Percentiles rank a stretch among this genome's conserved stretches.
Evolutionary conservation across 495 filamentous ascomycete genomes (phyloP).

Genomic region (Chaetomium cochliodes): DNA sequence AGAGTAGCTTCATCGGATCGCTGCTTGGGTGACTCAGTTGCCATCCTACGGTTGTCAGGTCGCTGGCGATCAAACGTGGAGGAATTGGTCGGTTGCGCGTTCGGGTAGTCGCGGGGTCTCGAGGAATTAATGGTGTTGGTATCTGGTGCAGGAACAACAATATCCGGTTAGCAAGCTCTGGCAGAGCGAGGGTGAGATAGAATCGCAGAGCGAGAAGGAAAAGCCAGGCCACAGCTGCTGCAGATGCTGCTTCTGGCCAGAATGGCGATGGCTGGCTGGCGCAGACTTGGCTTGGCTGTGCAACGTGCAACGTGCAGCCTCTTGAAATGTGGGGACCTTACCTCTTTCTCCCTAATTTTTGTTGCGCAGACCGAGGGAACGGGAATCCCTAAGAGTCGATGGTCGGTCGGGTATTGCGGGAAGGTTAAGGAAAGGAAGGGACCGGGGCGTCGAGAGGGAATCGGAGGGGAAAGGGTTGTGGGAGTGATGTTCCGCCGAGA

Average conservation of each 20-base stretch:
- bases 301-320: constrained; percentile 23
- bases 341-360: constrained; percentile 23
- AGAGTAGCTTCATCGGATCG: constrained; percentile 53
- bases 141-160: constrained; percentile 9
- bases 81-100: constrained; percentile 22
- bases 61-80: constrained; percentile 26
- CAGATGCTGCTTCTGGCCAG: constrained; percentile 11
- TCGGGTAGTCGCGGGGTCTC: constrained; percentile 26
- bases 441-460: not conserved
- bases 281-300: constrained; percentile 16
- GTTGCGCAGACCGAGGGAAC: constrained; percentile 15
- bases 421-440: constrained; percentile 17
- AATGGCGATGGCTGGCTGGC: constrained; percentile 21
- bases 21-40: constrained; percentile 54
- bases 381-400: constrained; percentile 22
- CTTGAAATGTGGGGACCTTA: constrained; percentile 21
- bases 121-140: constrained; percentile 11
- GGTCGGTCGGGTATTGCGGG: constrained; percentile 3
- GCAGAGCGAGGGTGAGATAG: constrained; percentile 8
- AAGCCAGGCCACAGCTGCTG: not conserved
- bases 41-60: constrained; percentile 53
- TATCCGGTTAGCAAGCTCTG: constrained; percentile 16
- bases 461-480: constrained; percentile 15
- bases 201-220: constrained; percentile 19
- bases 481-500: constrained; percentile 20